Percentiles rank a stretch among this genome's conserved stretches.
Conservation (phyloP, 179 eudicot species). For the Beta corolliflora region DNA sequence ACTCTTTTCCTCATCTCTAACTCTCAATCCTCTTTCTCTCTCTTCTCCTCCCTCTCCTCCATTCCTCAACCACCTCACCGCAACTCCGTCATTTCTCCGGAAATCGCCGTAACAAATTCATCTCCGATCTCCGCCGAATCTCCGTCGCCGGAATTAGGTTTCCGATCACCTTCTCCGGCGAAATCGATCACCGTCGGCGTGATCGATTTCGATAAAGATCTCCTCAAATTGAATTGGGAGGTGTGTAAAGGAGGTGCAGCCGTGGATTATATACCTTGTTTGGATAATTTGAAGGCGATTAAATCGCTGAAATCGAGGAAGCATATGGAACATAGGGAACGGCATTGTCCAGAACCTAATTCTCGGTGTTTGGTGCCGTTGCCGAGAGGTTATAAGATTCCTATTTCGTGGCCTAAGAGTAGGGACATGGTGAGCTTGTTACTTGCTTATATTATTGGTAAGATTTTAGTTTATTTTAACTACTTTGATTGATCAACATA, state of each 20-base stretch:
- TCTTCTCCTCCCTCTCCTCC: constrained; percentile 30
- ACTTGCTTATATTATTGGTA: constrained; percentile 45
- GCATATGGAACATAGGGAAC: constrained; percentile 89
- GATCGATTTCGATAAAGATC: constrained; percentile 28
- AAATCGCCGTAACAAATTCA: neutral
- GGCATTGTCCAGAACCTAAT: constrained; percentile 68
- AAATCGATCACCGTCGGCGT: neutral
- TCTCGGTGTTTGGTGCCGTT: constrained; percentile 65
- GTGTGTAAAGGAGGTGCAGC: constrained; percentile 37
- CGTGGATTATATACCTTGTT: constrained; percentile 89
- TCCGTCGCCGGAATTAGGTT: neutral
- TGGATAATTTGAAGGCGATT: constrained; percentile 74
- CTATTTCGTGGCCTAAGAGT: constrained; percentile 90
- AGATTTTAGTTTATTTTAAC: constrained; percentile 32
- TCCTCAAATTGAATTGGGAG: constrained; percentile 51
- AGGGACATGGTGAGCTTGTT: constrained; percentile 96
- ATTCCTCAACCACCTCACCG: neutral
- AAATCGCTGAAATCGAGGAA: constrained; percentile 58
- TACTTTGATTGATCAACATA: neutral
- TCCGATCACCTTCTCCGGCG: neutral
- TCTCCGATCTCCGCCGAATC: neutral
- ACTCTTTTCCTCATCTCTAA: constrained; percentile 52
- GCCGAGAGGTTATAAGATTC: constrained; percentile 67
- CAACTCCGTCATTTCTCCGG: neutral
- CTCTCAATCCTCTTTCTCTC: constrained; percentile 36